These are phyloP conservation scores for Retiboletus flavoniger DNA, from an alignment of 1,284 basidiomycete genomes.

Conservation along the genomic window DNA sequence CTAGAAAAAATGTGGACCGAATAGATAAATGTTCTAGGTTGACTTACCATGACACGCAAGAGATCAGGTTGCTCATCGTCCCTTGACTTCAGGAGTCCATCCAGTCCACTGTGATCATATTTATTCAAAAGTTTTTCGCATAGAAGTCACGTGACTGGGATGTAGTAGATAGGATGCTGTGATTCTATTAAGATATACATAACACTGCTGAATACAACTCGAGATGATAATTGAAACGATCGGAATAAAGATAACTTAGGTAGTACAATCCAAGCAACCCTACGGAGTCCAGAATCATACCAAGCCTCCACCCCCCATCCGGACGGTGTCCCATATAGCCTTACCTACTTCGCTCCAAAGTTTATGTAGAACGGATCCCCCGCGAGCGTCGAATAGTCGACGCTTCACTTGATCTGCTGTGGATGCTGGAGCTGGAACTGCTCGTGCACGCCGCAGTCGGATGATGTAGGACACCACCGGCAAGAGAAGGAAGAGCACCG, in stretches of 20 bases:
- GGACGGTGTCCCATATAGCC: slow-evolving; percentile 63
- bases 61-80: slow-evolving; percentile 71
- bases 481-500: slow-evolving; percentile 58
- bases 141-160: slow-evolving; percentile 20
- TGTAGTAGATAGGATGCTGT: not conserved
- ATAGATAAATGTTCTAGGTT: not conserved
- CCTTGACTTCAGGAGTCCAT: slow-evolving; percentile 2
- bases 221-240: not conserved
- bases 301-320: slow-evolving; percentile 74
- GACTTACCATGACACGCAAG: slow-evolving; percentile 49
- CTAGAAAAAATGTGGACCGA: slow-evolving; percentile 39
- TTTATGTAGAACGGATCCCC: slow-evolving; percentile 40
- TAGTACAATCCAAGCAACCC: not conserved
- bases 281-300: slow-evolving; percentile 38
- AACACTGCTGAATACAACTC: not conserved
- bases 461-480: slow-evolving; percentile 60
- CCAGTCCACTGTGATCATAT: not conserved
- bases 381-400: slow-evolving; percentile 44
- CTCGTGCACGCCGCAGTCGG: slow-evolving; percentile 42
- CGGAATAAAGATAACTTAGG: slow-evolving; percentile 22
- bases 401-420: slow-evolving; percentile 60
- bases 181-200: not conserved
- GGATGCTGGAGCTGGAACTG: slow-evolving; percentile 27
- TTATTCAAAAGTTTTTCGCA: slow-evolving; percentile 10
- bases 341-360: slow-evolving; percentile 57